Evolutionary conservation across 768 basidiomycete species (phyloP).

Genomic region (Pleurotus tuber-regium): DNA sequence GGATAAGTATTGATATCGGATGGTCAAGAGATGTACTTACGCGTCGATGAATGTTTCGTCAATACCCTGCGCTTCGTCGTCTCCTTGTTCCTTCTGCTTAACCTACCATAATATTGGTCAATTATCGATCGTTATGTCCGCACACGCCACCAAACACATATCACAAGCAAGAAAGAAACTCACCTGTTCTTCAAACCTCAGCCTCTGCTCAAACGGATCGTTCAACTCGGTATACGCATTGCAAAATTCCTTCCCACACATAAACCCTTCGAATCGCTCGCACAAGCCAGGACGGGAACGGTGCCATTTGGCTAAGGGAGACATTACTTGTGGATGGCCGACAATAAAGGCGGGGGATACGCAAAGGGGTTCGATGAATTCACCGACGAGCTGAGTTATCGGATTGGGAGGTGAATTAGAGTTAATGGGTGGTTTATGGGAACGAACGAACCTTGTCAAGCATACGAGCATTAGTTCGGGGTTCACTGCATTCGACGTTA

Average conservation of each 20-base stretch:
- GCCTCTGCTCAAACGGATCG: constrained; percentile 94
- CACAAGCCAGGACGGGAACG: constrained; percentile 95
- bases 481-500: constrained; percentile 95
- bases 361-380: constrained; percentile 96
- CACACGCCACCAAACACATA: no score
- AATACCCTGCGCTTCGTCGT: constrained; percentile 96
- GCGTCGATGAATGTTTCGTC: constrained; percentile 97
- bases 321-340: constrained; percentile 99
- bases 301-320: constrained; percentile 97
- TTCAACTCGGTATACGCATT: constrained; percentile 99
- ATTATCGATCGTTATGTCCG: background rate
- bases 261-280: constrained; percentile 98
- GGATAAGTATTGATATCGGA: background rate
- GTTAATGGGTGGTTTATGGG: background rate
- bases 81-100: constrained; percentile 93
- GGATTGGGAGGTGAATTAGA: constrained; percentile 1
- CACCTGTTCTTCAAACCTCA: constrained; percentile 94
- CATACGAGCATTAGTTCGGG: constrained; percentile 90
- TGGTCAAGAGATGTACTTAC: constrained; percentile 43
- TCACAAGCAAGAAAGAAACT: constrained; percentile 13
- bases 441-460: constrained; percentile 76
- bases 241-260: constrained; percentile 98
- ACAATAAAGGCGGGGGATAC: constrained; percentile 97
- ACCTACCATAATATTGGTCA: constrained; percentile 35
- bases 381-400: constrained; percentile 79